Evolutionary conservation across 208 protist genomes (phyloP), one percentile per base, ranked within the genome.

Genomic region (Leishmania mexicana): DNA sequence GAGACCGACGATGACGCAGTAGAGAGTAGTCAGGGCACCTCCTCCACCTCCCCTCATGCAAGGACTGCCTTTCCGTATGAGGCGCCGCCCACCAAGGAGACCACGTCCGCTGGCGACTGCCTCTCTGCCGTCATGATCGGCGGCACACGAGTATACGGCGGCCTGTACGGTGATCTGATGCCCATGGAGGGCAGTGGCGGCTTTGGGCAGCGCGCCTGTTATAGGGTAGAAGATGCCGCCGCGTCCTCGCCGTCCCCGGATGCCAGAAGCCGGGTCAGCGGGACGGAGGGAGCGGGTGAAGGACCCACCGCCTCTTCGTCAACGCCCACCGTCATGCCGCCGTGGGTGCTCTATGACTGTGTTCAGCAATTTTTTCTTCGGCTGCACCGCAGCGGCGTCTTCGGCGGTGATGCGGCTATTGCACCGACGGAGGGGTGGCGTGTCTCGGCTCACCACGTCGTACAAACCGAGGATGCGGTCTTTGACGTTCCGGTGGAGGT

Each of bases 261-360:
- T 31, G 35, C 13, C 6, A 21, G 11, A 31, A 47, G 24, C 68
- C 40, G 17, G 42, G 24, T 8, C 42, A 73, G 68, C 42, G 42
- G 21, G n/a, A 15, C 68, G 45, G 68, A 28, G 68, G 24, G 19
- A 24, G 19, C 68, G 0, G 58, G 19, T 13, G 75, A 54, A 19
- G 72, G 13, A 24, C 21, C 0, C 19, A 53, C 28, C 1, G 28
- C 78, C 64, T 24, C 53, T 1, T 51, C 42, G 11, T 60, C 31
- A 17, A 47, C 21, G 1, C 38, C 35, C 54, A 79, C 80, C 42
- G 79, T 81, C 47, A 87, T 94, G 54, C 91, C 93, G 42, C 93
- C 93, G 80, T 96, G 93, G 93, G 49, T 87, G 70, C 65, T 94
- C 24, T 88, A 89, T 68, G 62, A 78, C 31, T 83, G 79, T 45